Conservation (phyloP, 148 eudicot genomes). For the Rhododendron griersonianum region DNA sequence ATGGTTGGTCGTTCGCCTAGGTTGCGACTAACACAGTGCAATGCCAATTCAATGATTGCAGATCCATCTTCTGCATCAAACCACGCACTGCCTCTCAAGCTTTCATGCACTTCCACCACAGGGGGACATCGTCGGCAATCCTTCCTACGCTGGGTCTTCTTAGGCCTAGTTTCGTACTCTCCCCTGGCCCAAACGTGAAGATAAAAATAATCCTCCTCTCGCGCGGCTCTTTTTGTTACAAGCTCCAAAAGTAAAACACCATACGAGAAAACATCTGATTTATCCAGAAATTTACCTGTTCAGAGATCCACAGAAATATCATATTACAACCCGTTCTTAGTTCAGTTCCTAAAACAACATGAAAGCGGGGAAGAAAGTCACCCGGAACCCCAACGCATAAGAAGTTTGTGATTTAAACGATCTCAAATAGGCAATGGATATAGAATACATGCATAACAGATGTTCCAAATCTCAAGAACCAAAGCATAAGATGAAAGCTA, state of each 20-base stretch:
- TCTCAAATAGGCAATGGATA: no score
- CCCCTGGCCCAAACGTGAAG: not conserved
- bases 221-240: not conserved
- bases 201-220: not conserved
- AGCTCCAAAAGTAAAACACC: not conserved
- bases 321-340: not conserved
- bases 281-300: not conserved
- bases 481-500: not conserved
- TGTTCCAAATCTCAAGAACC: not conserved
- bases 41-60: not conserved
- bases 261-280: not conserved
- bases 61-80: not conserved
- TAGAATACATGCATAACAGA: not conserved
- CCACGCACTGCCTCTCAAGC: not conserved
- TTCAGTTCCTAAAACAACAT: not conserved
- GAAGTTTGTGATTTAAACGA: not conserved
- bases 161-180: not conserved
- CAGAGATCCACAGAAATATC: not conserved
- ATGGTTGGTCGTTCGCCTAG: not conserved
- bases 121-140: not conserved
- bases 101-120: not conserved
- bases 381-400: not conserved
- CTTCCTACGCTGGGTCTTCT: not conserved
- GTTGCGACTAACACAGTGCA: not conserved
- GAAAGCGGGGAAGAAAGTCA: no score